Evolutionary conservation across 768 basidiomycete genomes (phyloP).

Genomic region (Boletus pseudo-olivaceus): DNA sequence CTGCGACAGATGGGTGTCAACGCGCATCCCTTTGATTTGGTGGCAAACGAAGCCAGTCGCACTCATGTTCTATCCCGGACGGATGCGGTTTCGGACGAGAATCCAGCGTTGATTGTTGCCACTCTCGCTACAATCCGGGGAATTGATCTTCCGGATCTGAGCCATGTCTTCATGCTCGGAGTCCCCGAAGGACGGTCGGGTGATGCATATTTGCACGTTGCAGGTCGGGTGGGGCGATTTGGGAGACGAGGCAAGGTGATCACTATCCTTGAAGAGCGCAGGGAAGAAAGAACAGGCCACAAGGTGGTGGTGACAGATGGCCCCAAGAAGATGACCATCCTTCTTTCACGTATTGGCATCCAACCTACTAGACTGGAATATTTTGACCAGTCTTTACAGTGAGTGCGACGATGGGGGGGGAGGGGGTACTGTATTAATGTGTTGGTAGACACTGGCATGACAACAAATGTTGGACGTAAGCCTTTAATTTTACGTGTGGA

Average conservation of each 20-base stretch:
- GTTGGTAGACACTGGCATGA: not conserved
- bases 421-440: not conserved
- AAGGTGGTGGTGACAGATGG: conserved; percentile 30
- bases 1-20: conserved; percentile 63
- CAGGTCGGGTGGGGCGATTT: conserved; percentile 75
- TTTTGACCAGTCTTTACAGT: conserved; percentile 39
- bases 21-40: conserved; percentile 58
- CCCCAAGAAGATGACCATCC: conserved; percentile 39
- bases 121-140: conserved; percentile 71
- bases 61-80: conserved; percentile 39
- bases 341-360: conserved; percentile 45
- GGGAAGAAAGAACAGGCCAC: conserved; percentile 31
- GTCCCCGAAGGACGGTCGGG: conserved; percentile 49
- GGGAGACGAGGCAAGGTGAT: conserved; percentile 65
- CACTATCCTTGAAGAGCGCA: conserved; percentile 46
- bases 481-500: not conserved
- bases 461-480: conserved; percentile 5
- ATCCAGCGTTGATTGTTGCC: conserved; percentile 62
- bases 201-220: conserved; percentile 65
- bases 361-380: conserved; percentile 46
- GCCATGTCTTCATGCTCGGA: conserved; percentile 74
- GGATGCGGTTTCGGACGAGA: conserved; percentile 35
- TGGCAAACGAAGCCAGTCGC: conserved; percentile 40
- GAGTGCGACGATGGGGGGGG: not conserved
- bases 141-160: conserved; percentile 65